Base-by-base conservation (phyloP, 1,284 basidiomycete genomes). In the Melampsora abietis-canadensis region DNA sequence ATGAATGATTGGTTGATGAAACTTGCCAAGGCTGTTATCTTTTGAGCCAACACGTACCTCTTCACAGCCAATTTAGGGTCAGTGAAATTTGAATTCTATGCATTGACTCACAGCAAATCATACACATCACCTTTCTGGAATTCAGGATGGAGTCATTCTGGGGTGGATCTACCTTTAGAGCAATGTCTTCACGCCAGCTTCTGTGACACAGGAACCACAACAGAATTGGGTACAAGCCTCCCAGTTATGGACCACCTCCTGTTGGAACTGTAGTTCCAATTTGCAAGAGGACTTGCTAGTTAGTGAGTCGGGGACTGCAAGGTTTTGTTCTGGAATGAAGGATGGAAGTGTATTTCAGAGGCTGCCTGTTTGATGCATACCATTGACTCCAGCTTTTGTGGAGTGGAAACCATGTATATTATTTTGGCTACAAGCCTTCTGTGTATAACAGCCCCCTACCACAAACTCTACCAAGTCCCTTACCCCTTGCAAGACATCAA, bases 71-170 rank as follows among this genome's bases (percentile, higher is more conserved):
- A 54, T 27, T 8, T 54, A 27, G 51, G 51, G 51, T 54, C 2
- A n/a, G 51, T 54, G 48, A 21, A 21, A 7, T 2, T 21, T 19
- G 21, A 54, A 44, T 14, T 44, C 14, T 54, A n/a, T 54, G 10
- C 10, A n/a, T 6, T 19, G 12, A 14, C 8, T 37, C 34, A 37
- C 12, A 44, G 10, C 40, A 1, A 0, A 44, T 44, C 40, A 44
- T 44, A 44, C 8, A 12, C 3, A 14, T 54, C 19, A 21, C 14
- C 15, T 8, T 8, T 54, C 21, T 54, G 15, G 51, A 15, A 21
- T n/a, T 27, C 51, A 54, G 51, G 27, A 54, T 54, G 51, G 51
- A 54, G 21, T n/a, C 51, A 21, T 54, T 54, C 14, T 54, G 51
- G 51, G 51, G 51, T 8, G 51, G 21, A 15, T 54, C 51, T 54